These are phyloP conservation scores for Nakaseomyces nivariensis DNA, from an alignment of 1,139 yeast species.

Conservation along the genomic window DNA sequence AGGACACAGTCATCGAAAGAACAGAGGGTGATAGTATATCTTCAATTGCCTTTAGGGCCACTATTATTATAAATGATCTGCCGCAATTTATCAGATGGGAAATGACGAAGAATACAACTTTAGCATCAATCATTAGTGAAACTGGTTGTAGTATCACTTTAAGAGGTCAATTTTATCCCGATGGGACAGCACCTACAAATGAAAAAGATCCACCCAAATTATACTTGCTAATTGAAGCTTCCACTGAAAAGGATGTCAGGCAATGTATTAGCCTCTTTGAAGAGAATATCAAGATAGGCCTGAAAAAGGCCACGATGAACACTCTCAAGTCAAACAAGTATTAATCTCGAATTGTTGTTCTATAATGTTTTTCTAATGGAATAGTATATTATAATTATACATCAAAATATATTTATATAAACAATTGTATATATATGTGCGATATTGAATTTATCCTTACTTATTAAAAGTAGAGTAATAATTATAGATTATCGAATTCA, in stretches of 20 bases:
- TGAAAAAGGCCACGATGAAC: conserved; percentile 27
- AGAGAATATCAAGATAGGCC: conserved; percentile 50
- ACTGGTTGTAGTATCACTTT: conserved; percentile 74
- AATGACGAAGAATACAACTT: conserved; percentile 60
- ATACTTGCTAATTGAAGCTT: conserved; percentile 71
- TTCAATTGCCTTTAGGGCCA: conserved; percentile 55
- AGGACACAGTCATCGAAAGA: conserved; percentile 19
- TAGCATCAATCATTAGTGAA: conserved; percentile 56
- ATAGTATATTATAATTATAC: background rate
- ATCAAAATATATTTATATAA: background rate
- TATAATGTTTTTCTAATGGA: background rate
- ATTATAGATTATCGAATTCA: background rate
- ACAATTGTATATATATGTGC: background rate
- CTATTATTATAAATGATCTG: conserved; percentile 70
- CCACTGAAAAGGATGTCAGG: conserved; percentile 50
- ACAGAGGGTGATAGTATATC: conserved; percentile 38
- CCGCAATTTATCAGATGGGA: conserved; percentile 82
- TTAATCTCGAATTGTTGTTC: conserved; percentile 4
- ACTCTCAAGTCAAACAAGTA: conserved; percentile 22
- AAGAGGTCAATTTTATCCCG: conserved; percentile 68
- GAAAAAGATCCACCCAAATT: conserved; percentile 60
- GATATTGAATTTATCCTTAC: background rate
- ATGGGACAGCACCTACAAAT: conserved; percentile 38
- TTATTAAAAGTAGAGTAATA: background rate
- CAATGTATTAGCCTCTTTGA: conserved; percentile 59